phyloP scores from a whole-genome alignment of 2,329 filamentous ascomycete species.

The Aspergillus cejpii region DNA sequence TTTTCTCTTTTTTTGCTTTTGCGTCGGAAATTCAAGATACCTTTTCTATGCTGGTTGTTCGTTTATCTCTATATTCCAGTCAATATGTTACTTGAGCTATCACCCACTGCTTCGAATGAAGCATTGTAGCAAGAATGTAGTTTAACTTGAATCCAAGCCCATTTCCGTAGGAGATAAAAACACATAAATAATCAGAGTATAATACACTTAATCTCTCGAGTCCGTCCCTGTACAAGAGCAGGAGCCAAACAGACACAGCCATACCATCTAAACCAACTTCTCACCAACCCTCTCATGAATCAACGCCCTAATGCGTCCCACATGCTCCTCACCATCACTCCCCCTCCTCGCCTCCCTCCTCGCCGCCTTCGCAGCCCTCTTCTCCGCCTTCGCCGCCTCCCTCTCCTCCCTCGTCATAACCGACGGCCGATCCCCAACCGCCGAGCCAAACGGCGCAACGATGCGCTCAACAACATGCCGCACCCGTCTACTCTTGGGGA shows the following conservation, averaged over 20 bases:
- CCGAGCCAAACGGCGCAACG: constrained; percentile 35
- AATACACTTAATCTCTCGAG: neutral
- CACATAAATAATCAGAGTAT: neutral
- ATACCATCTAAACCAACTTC: neutral
- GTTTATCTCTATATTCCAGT: neutral
- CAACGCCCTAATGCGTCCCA: constrained; percentile 27
- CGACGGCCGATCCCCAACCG: constrained; percentile 33
- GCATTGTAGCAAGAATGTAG: too few relatives aligned
- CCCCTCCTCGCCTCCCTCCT: constrained; percentile 24
- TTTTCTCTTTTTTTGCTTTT: neutral
- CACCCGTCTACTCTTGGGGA: constrained; percentile 34
- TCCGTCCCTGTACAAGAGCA: neutral
- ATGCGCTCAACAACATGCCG: constrained; percentile 41
- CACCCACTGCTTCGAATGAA: too few relatives aligned
- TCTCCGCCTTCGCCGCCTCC: constrained; percentile 25
- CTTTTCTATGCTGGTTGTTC: neutral
- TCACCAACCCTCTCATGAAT: constrained; percentile 21
- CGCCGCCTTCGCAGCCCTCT: constrained; percentile 30
- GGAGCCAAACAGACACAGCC: neutral
- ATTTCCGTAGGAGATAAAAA: neutral
- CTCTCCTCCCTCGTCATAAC: constrained; percentile 34
- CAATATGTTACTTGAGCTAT: neutral
- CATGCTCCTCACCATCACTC: constrained; percentile 19
- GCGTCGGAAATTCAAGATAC: neutral
- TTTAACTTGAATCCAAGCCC: too few relatives aligned